These are phyloP conservation scores for Euphorbia schlechtendalii DNA, from an alignment of 441 rosid species.

Conservation along the genomic window DNA sequence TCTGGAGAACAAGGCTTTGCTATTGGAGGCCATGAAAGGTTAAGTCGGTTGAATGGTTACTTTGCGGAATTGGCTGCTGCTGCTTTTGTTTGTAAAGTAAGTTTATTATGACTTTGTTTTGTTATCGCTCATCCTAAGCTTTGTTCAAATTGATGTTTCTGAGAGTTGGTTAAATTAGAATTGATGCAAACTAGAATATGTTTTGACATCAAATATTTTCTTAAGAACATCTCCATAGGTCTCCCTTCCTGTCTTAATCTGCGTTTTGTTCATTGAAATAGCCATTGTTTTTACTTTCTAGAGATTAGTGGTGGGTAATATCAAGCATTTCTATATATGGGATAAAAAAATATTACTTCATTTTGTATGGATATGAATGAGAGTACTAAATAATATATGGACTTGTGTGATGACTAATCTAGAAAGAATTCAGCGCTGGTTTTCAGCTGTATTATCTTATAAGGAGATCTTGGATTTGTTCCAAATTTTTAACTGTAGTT, in stretches of 20 bases:
- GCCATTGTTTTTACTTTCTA: too few relatives aligned
- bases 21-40: conserved; percentile 84
- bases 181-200: background rate
- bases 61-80: conserved; percentile 94
- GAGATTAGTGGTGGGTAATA: too few relatives aligned
- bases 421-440: too few relatives aligned
- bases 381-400: too few relatives aligned
- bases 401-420: too few relatives aligned
- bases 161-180: background rate
- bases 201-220: background rate
- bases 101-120: conserved; percentile 18
- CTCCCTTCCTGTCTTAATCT: background rate
- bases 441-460: too few relatives aligned
- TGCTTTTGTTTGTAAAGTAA: conserved; percentile 86
- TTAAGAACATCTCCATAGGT: background rate
- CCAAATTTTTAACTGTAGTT: too few relatives aligned
- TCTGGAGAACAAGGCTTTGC: conserved; percentile 93
- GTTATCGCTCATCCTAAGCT: background rate
- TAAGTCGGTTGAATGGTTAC: conserved; percentile 66
- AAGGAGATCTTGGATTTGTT: too few relatives aligned
- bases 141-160: background rate
- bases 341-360: too few relatives aligned
- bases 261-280: too few relatives aligned
- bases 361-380: too few relatives aligned
- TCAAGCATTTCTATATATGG: too few relatives aligned